Evolutionary conservation across 176 grass and related monocot genomes (phyloP).

Genomic region (Raddia distichophylla): DNA sequence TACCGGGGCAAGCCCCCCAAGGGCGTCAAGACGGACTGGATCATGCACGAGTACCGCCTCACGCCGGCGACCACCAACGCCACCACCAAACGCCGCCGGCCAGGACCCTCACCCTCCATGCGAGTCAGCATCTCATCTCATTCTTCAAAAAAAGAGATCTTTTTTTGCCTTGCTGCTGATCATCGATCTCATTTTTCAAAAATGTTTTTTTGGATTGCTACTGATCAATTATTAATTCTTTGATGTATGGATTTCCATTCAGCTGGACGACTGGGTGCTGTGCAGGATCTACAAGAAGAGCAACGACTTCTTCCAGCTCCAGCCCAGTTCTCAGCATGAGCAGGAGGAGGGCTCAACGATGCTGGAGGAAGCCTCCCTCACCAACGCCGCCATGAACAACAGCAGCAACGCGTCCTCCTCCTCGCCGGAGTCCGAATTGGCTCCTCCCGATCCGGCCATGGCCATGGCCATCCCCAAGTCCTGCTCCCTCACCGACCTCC

Average conservation of each 20-base stretch:
- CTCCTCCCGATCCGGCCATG: neutral
- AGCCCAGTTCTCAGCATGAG: constrained; percentile 25
- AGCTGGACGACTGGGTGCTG: constrained; percentile 87
- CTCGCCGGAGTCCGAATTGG: constrained; percentile 28
- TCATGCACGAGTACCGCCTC: constrained; percentile 96
- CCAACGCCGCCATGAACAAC: neutral
- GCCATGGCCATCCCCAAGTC: constrained; percentile 37
- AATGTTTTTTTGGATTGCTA: neutral
- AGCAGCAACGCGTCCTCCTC: neutral
- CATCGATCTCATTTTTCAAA: neutral
- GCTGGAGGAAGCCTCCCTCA: constrained; percentile 19
- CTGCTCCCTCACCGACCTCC: constrained; percentile 62
- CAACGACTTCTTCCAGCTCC: neutral
- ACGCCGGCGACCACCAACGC: neutral
- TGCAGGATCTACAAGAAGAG: constrained; percentile 74
- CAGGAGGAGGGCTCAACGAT: constrained; percentile 44
- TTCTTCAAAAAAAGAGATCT: neutral
- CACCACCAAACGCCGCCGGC: constrained; percentile 29
- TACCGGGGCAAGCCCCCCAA: constrained; percentile 58
- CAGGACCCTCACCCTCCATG: constrained; percentile 54
- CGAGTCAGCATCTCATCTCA: constrained; percentile 38
- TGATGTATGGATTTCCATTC: neutral
- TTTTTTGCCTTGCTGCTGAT: no score
- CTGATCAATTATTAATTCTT: neutral
- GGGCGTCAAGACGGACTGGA: constrained; percentile 74